Conservation (phyloP, 1,139 yeast species). For the Candida dubliniensis region DNA sequence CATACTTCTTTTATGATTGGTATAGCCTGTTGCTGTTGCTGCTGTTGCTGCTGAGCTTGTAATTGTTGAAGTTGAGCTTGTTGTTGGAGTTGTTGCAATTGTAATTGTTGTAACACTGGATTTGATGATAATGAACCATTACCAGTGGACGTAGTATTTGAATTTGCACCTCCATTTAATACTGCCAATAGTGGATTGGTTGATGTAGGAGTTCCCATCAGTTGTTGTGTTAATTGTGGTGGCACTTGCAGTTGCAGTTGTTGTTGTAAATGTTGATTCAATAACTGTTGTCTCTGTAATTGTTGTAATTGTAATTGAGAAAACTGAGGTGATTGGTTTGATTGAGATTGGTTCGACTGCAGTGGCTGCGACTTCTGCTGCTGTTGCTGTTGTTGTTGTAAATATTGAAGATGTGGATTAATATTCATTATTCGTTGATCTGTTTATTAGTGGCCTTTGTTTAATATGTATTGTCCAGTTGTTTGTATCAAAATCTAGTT, state of each 20-base stretch:
- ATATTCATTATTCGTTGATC: slow-evolving; percentile 26
- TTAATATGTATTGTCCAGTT: neutral
- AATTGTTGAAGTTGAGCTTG: slow-evolving; percentile 11
- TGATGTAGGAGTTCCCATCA: slow-evolving; percentile 22
- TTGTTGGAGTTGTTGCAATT: slow-evolving; percentile 27
- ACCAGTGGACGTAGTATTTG: slow-evolving; percentile 4
- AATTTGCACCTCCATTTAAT: slow-evolving; percentile 30
- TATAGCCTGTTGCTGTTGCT: slow-evolving; percentile 18
- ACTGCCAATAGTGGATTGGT: slow-evolving; percentile 38
- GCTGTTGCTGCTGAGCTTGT: slow-evolving; percentile 14
- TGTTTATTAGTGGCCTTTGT: neutral
- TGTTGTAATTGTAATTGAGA: slow-evolving; percentile 41
- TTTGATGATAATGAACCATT: slow-evolving; percentile 15
- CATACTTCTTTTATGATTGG: slow-evolving; percentile 73
- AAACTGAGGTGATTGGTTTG: slow-evolving; percentile 40
- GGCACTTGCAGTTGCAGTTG: slow-evolving; percentile 27
- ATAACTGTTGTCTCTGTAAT: slow-evolving; percentile 41
- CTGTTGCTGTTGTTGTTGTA: slow-evolving; percentile 36
- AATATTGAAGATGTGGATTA: slow-evolving; percentile 47
- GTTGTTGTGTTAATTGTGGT: slow-evolving; percentile 13
- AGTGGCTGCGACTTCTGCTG: slow-evolving; percentile 30
- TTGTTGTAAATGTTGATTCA: slow-evolving; percentile 36
- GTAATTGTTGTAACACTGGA: slow-evolving; percentile 36
- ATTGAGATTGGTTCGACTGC: slow-evolving; percentile 16
- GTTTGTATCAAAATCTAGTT: neutral